phyloP scores from a whole-genome alignment of 768 basidiomycete species.

The Mycena vitilis region DNA sequence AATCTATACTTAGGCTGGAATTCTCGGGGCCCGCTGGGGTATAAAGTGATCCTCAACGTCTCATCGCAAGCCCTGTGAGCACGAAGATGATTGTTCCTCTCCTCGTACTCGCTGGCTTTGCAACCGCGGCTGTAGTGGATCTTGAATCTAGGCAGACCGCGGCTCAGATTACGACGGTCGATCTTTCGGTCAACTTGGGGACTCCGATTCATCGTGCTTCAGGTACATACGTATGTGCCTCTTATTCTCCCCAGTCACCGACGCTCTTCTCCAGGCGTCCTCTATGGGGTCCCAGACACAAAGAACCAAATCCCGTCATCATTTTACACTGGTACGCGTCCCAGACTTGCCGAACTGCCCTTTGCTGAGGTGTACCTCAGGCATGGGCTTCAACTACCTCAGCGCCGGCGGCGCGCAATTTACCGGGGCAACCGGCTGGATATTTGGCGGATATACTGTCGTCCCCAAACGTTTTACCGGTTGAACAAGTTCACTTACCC shows the following conservation, averaged over 20 bases:
- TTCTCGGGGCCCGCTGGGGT: background rate
- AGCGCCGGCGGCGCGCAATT: constrained; percentile 39
- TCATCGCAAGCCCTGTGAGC: background rate
- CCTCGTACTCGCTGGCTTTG: constrained; percentile 15
- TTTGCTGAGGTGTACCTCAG: background rate
- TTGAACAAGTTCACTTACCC: too few species aligned
- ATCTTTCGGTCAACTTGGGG: constrained; percentile 29
- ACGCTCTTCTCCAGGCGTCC: constrained; percentile 12
- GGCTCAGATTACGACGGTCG: constrained; percentile 28
- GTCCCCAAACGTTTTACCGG: too few species aligned
- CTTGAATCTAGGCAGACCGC: constrained; percentile 28
- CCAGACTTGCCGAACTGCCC: too few species aligned
- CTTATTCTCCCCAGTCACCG: background rate
- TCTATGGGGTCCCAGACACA: constrained; percentile 33
- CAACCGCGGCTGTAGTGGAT: constrained; percentile 23
- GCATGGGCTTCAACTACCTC: constrained; percentile 41
- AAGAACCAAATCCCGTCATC: constrained; percentile 31
- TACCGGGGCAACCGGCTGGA: constrained; percentile 32
- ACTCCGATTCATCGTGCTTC: constrained; percentile 30
- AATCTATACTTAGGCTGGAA: too few species aligned
- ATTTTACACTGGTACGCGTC: constrained; percentile 30
- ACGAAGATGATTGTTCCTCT: constrained; percentile 15
- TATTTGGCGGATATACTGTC: constrained; percentile 37
- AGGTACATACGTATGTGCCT: background rate
- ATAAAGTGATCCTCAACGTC: background rate